phyloP scores from a whole-genome alignment of 495 filamentous ascomycete genomes.

The Choiromyces venosus region DNA sequence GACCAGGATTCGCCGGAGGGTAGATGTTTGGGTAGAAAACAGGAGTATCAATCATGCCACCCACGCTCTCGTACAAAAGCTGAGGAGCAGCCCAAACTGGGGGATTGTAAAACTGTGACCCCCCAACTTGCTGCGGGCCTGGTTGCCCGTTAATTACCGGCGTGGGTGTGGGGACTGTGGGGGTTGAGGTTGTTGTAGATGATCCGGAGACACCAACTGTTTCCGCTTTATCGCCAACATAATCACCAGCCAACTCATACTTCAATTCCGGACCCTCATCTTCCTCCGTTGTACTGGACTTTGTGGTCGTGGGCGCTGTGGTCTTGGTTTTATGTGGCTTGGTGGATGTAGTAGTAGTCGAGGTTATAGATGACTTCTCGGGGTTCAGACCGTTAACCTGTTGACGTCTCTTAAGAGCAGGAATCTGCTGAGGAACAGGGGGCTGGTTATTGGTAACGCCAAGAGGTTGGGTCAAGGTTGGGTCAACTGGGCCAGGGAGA shows the following conservation, averaged over 20 bases:
- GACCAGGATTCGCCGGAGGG: not conserved
- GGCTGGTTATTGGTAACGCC: not conserved
- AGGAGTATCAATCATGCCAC: not conserved
- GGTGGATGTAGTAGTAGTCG: not conserved
- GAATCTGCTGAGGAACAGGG: not conserved
- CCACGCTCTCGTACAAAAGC: not conserved
- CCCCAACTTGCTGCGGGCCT: not conserved
- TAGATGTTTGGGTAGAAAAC: not conserved
- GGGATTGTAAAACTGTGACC: not conserved
- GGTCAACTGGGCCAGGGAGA: not conserved
- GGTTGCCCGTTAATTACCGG: not conserved
- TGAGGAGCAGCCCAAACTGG: not conserved
- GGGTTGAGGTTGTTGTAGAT: not conserved
- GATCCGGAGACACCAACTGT: not conserved
- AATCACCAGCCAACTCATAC: not conserved
- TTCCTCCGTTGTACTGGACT: no score
- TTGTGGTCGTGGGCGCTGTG: not conserved
- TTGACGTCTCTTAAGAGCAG: not conserved
- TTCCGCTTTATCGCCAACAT: not conserved
- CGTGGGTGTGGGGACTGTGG: not conserved
- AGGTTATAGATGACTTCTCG: not conserved
- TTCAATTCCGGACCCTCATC: not conserved
- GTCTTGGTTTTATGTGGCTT: not conserved
- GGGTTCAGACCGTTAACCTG: not conserved
- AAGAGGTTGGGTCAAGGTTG: not conserved